Conservation (phyloP, 2,329 filamentous ascomycete genomes). For the Trichoderma sp. region DNA sequence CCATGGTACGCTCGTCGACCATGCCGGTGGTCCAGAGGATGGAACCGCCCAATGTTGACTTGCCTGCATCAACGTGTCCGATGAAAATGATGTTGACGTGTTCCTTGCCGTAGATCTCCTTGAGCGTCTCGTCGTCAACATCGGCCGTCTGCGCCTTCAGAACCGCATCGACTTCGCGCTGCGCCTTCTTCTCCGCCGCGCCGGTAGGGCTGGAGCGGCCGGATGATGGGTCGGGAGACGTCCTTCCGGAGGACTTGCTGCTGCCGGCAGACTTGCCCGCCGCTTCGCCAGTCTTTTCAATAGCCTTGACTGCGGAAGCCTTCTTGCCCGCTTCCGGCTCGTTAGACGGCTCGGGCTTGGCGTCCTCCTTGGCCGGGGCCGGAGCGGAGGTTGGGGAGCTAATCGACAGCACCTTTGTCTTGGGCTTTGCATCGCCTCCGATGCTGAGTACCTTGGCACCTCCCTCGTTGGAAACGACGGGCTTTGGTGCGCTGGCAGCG, state of each 20-base stretch:
- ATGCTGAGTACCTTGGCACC: constrained; percentile 70
- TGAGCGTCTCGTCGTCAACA: constrained; percentile 72
- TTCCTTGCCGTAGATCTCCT: constrained; percentile 95
- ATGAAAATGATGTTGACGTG: constrained; percentile 96
- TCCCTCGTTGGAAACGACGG: constrained; percentile 56
- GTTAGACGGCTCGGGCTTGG: constrained; percentile 52
- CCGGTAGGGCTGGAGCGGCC: constrained; percentile 78
- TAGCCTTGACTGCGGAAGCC: constrained; percentile 82
- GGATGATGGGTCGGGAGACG: constrained; percentile 79
- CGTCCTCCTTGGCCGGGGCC: constrained; percentile 47
- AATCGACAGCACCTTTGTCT: constrained; percentile 52
- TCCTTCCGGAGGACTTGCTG: constrained; percentile 63
- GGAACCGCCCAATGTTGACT: constrained; percentile 91
- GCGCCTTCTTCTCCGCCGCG: constrained; percentile 52
- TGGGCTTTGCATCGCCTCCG: constrained; percentile 59
- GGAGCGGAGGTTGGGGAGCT: constrained; percentile 38
- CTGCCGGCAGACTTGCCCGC: constrained; percentile 45
- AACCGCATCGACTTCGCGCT: constrained; percentile 78
- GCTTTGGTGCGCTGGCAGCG: constrained; percentile 51
- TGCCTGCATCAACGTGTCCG: constrained; percentile 97
- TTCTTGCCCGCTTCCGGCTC: constrained; percentile 75
- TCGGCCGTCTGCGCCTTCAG: constrained; percentile 79
- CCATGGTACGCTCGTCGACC: constrained; percentile 98
- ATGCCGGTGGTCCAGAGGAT: constrained; percentile 94
- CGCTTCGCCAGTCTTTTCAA: constrained; percentile 83